Evolutionary conservation across 2,329 filamentous ascomycete species (phyloP), one percentile per base, ranked within the genome.

Genomic region (Exophiala bonariae): DNA sequence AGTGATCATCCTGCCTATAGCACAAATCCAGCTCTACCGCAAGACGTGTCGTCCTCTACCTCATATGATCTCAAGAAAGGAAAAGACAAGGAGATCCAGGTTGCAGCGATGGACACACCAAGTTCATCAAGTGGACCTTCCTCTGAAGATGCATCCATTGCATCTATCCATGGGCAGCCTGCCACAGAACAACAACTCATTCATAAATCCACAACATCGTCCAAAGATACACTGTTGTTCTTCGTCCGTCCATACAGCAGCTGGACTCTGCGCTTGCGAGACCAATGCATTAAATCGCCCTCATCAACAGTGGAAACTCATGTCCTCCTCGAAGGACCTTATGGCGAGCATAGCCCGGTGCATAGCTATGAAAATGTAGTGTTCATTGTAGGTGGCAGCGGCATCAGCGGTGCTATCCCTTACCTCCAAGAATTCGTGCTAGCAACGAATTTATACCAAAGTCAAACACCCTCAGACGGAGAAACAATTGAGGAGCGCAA

Each of bases 241-340:
- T 70, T 73, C 55, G 68, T 79, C 40, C 69, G 75, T 1, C 76
- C 76, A 0, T 77, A 73, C 54, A 62, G 72, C 35, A 74, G 76
- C 34, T 77, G 75, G 65, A 79, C 76, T 1, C 66, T 63, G 3
- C 64, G 70, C 11, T 66, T 78, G 7, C 63, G 63, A 31, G 54
- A 47, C 11, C 32, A 46, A 19, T 41, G 42, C 30, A 35, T 41
- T 22, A 42, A 31, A n/a, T 41, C 44, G 7, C 9, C 18, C 8
- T 10, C 19, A 10, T 22, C 34, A 19, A 17, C 22, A 10, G 13
- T 47, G 20, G 41, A 28, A 16, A 14, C 63, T 28, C 57, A 63
- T 41, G 71, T 77, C 33, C 65, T 78, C 2, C 56, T 78, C 9
- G 76, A 79, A 59, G 76, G 76, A 0, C 75, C 75, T 0, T 78